Percentiles rank a stretch among this genome's conserved stretches.
phyloP scores from a whole-genome alignment of 768 basidiomycete species.

The Leccinum fibrillosum region DNA sequence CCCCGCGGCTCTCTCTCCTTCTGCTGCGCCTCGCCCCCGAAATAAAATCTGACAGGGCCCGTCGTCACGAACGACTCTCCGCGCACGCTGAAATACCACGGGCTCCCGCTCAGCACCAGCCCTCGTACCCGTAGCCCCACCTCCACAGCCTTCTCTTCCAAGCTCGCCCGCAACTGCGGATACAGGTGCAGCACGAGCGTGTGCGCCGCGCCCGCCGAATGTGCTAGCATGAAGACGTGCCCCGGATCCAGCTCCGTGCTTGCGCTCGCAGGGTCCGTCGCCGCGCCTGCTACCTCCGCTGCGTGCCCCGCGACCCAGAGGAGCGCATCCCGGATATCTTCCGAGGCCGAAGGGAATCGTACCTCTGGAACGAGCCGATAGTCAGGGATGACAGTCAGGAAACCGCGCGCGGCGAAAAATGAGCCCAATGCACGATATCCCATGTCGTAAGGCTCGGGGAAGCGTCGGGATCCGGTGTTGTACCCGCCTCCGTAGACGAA shows the following conservation, averaged over 20 bases:
- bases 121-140: conserved; percentile 36
- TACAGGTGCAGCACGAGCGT: conserved; percentile 43
- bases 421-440: conserved; percentile 54
- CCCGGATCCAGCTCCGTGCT: conserved; percentile 34
- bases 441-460: conserved; percentile 47
- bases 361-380: conserved; percentile 61
- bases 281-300: conserved; percentile 13
- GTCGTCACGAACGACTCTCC: conserved; percentile 24
- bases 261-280: conserved; percentile 1
- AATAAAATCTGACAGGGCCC: conserved; percentile 28
- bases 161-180: conserved; percentile 28
- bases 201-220: conserved; percentile 61
- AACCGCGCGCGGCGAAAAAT: conserved; percentile 58
- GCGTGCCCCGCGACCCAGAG: conserved; percentile 47
- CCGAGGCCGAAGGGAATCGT: conserved; percentile 49
- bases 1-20: conserved; percentile 41
- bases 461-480: conserved; percentile 44
- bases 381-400: conserved; percentile 65
- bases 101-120: conserved; percentile 44
- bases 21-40: conserved; percentile 39
- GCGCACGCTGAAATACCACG: conserved; percentile 37
- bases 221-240: conserved; percentile 48
- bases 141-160: conserved; percentile 23
- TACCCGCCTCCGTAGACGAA: conserved; percentile 71
- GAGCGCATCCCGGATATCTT: conserved; percentile 54